phyloP scores from a whole-genome alignment of 176 grass and related monocot genomes.

The Carex myosuroides region DNA sequence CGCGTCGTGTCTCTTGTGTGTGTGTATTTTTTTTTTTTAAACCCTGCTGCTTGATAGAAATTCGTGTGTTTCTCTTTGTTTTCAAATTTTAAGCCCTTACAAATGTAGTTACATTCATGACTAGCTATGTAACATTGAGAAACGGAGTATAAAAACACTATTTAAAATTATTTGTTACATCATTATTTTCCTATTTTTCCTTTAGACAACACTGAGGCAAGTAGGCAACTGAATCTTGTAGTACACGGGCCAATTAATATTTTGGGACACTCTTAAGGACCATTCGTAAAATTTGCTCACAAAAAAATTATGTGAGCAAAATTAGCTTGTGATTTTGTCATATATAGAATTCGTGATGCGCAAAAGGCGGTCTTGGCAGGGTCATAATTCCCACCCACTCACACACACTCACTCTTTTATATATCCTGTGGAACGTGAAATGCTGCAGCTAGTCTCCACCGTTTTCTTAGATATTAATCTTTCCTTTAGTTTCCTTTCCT shows the following conservation, averaged over 20 bases:
- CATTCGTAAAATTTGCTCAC: neutral
- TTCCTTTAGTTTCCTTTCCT: neutral
- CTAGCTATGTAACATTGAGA: neutral
- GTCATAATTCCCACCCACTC: conserved; percentile 16
- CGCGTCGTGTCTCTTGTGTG: no score
- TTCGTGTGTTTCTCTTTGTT: neutral
- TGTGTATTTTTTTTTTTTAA: no score
- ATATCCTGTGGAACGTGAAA: conserved; percentile 19
- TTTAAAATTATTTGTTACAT: neutral
- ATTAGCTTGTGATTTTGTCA: neutral
- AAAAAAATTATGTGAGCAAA: neutral
- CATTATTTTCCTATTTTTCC: neutral
- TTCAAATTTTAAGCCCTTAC: neutral
- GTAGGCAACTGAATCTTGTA: no score
- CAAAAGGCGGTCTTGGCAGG: neutral
- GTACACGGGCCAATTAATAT: neutral
- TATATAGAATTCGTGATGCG: neutral
- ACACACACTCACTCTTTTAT: neutral
- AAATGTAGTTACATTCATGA: neutral
- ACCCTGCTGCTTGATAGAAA: no score
- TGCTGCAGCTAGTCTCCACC: conserved; percentile 5
- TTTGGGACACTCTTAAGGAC: neutral
- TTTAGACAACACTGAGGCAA: no score
- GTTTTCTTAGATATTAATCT: conserved; percentile 20
- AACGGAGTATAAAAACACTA: neutral